Base-by-base conservation (phyloP, 169 alveolate genomes). In the Babesia microti region DNA sequence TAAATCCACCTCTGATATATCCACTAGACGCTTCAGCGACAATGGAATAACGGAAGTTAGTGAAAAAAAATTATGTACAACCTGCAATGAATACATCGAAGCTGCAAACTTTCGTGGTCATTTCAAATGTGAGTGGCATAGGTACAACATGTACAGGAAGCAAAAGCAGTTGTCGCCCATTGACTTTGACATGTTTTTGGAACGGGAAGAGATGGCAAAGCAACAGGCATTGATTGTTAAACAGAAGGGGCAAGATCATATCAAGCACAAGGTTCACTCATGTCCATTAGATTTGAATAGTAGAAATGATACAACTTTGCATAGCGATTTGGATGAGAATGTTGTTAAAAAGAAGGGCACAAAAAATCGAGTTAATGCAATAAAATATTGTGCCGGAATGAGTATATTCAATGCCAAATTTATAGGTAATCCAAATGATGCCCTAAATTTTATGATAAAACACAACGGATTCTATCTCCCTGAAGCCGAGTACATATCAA, bases 121-220 rank as follows among this genome's bases (percentile, higher is more conserved):
- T 37, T 83, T 68, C 28, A 83, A 80, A 50, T 61, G 89, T 3
- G 91, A 83, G 35, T 83, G 91, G 91, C 91, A 83, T 43, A 65
- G 59, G 11, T 83, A 83, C 51, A 83, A 83, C 58, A 59, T 75
- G 37, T 79, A 83, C 49, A 66, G 91, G 40, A 83, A 83, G 72
- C 55, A 47, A 3, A 28, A 32, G 15, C 56, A 55, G 22, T 33
- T 65, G 12, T 24, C 34, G 9, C 18, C 70, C 26, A 36, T 65
- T 12, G 9, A 55, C 32, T 21, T 33, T 24, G 76, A 51, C 0
- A 70, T 54, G 15, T 65, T 22, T 28, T 6, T 55, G 18, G 30
- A 6, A 40, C 15, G 53, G 32, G 55, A 54, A 33, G 58, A 36
- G n/a, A 44, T 42, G 35, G 41, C 55, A 9, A 44, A 27, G 29